These are phyloP conservation scores for Rosa chinensis DNA, from an alignment of 306 rosid species.

Conservation along the genomic window DNA sequence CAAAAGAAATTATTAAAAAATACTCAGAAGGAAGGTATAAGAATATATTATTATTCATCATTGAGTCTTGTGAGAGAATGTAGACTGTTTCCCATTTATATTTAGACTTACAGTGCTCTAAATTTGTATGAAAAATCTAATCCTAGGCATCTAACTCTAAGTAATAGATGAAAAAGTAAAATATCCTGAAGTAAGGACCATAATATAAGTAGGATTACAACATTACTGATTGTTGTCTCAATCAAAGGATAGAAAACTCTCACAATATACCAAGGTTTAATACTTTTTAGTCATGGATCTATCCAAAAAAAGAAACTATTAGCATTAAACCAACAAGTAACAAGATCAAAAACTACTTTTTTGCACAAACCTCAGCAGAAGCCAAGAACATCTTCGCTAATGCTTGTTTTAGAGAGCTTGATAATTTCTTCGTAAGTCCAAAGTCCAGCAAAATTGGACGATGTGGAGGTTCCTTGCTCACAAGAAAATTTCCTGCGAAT, in stretches of 20 bases:
- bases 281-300: constrained; percentile 2
- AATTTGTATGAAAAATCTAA: not conserved
- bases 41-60: not conserved
- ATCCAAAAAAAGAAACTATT: no score
- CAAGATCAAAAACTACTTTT: not conserved
- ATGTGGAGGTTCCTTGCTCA: constrained; percentile 95
- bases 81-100: not conserved
- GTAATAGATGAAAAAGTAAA: not conserved
- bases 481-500: constrained; percentile 86
- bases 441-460: constrained; percentile 91
- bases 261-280: not conserved
- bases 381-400: constrained; percentile 98
- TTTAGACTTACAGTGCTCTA: not conserved
- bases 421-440: constrained; percentile 88
- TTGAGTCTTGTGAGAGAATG: not conserved
- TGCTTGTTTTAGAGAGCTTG: constrained; percentile 73
- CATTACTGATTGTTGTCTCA: not conserved
- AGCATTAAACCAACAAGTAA: not conserved
- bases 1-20: not conserved
- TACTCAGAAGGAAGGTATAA: not conserved
- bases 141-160: not conserved
- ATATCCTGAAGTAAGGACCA: not conserved
- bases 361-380: constrained; percentile 81
- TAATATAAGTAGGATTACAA: not conserved
- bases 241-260: not conserved